Evolutionary conservation across 129 eudicot species (phyloP).

Genomic region (Flaveria bidentis): DNA sequence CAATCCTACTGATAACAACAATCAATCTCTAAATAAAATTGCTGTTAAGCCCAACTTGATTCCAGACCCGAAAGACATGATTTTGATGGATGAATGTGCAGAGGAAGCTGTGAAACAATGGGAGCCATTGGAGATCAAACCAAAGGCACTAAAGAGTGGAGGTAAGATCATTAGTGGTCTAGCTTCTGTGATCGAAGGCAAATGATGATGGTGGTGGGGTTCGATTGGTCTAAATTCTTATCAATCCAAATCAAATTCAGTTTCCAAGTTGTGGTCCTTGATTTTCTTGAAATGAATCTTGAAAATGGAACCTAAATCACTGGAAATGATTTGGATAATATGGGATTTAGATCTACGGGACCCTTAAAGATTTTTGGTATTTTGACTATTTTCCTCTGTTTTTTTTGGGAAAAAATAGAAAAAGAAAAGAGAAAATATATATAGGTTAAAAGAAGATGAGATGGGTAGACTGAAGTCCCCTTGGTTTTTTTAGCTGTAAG

Average conservation of each 20-base stretch:
- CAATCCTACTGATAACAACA: slow-evolving; percentile 6
- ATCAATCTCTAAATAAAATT: background rate
- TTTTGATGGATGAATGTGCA: slow-evolving; percentile 4
- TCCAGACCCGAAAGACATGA: slow-evolving; percentile 26
- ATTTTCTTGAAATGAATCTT: slow-evolving; percentile 3
- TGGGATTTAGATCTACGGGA: slow-evolving; percentile 25
- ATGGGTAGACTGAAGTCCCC: slow-evolving; percentile 51
- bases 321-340: background rate
- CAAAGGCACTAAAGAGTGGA: slow-evolving; percentile 42
- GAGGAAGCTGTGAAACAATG: slow-evolving; percentile 32
- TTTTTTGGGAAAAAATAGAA: background rate
- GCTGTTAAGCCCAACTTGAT: background rate
- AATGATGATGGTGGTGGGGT: slow-evolving; percentile 20
- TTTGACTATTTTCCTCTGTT: slow-evolving; percentile 26
- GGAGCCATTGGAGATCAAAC: slow-evolving; percentile 47
- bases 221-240: slow-evolving; percentile 19
- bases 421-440: background rate
- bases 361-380: slow-evolving; percentile 33
- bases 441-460: slow-evolving; percentile 38
- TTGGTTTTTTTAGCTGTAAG: slow-evolving; percentile 46
- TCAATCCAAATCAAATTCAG: background rate
- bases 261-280: slow-evolving; percentile 29
- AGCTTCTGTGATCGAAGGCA: slow-evolving; percentile 62
- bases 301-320: too few species aligned
- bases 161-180: slow-evolving; percentile 57